Evolutionary conservation across 176 grass and related monocot species (phyloP).

Genomic region (Eragrostis nindensis): DNA sequence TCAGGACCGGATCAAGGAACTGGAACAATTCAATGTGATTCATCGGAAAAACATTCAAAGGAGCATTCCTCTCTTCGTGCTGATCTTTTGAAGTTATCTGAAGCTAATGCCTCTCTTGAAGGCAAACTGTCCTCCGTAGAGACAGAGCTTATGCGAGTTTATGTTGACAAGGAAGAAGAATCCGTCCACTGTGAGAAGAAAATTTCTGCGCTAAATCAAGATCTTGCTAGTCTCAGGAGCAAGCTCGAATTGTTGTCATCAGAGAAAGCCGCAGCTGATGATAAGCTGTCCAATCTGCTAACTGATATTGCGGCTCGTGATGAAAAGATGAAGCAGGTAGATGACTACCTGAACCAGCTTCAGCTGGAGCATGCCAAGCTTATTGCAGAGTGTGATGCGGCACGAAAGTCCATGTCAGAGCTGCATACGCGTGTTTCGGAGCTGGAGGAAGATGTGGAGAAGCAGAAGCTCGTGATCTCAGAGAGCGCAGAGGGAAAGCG

Average conservation of each 20-base stretch:
- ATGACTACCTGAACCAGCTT: constrained; percentile 60
- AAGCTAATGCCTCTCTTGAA: constrained; percentile 60
- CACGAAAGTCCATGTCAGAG: constrained; percentile 23
- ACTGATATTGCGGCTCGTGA: constrained; percentile 50
- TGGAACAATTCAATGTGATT: constrained; percentile 59
- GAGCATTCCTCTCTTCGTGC: constrained; percentile 64
- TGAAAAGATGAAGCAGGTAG: constrained; percentile 56
- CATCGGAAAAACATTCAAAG: constrained; percentile 57
- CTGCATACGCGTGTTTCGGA: constrained; percentile 50
- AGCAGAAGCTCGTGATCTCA: constrained; percentile 62
- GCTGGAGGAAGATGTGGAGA: constrained; percentile 69
- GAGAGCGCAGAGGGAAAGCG: constrained; percentile 87
- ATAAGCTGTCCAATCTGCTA: constrained; percentile 46
- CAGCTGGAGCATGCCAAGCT: constrained; percentile 68
- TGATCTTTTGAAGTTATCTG: constrained; percentile 46
- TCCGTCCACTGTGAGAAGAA: constrained; percentile 37
- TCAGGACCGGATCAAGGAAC: constrained; percentile 47
- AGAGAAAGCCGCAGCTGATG: constrained; percentile 55
- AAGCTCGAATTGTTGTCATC: constrained; percentile 48
- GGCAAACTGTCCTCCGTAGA: constrained; percentile 44
- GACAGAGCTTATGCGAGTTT: constrained; percentile 48
- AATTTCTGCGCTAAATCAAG: constrained; percentile 59
- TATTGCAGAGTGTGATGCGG: constrained; percentile 35
- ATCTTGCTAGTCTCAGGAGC: constrained; percentile 46
- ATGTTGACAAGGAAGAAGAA: constrained; percentile 49